These are phyloP conservation scores for Pharus latifolius DNA, from an alignment of 176 grass and related monocot species.

Conservation along the genomic window DNA sequence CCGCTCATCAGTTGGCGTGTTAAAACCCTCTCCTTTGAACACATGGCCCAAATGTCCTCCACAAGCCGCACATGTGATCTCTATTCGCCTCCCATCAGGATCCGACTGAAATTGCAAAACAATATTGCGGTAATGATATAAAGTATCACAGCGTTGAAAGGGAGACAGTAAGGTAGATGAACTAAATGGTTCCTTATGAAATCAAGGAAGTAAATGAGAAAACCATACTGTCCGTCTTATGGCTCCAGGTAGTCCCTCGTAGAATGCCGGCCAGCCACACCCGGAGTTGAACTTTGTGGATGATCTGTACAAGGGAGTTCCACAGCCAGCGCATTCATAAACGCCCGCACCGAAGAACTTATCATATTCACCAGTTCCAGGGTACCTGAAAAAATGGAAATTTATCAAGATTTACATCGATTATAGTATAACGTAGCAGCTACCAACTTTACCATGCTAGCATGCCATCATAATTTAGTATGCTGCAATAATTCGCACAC, in stretches of 20 bases:
- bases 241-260: constrained; percentile 78
- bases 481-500: not conserved
- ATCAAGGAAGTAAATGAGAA: not conserved
- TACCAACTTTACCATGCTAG: not conserved
- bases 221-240: constrained; percentile 46
- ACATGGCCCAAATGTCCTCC: constrained; percentile 84
- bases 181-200: not conserved
- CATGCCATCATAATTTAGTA: not conserved
- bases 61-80: constrained; percentile 82
- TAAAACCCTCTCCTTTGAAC: constrained; percentile 88
- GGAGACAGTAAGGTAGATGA: not conserved
- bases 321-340: constrained; percentile 77
- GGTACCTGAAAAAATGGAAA: constrained; percentile 44
- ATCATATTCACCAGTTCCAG: constrained; percentile 77
- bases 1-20: constrained; percentile 67
- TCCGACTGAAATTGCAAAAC: constrained; percentile 39
- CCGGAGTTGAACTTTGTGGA: constrained; percentile 87
- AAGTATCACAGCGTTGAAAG: not conserved
- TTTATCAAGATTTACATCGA: not conserved
- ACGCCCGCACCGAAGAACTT: constrained; percentile 57
- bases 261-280: constrained; percentile 97
- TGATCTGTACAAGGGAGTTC: constrained; percentile 82
- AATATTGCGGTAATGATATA: not conserved
- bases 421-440: constrained; percentile 4
- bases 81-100: constrained; percentile 66